Conservation (phyloP, 179 eudicot species). For the Heliamphora pulchella region DNA sequence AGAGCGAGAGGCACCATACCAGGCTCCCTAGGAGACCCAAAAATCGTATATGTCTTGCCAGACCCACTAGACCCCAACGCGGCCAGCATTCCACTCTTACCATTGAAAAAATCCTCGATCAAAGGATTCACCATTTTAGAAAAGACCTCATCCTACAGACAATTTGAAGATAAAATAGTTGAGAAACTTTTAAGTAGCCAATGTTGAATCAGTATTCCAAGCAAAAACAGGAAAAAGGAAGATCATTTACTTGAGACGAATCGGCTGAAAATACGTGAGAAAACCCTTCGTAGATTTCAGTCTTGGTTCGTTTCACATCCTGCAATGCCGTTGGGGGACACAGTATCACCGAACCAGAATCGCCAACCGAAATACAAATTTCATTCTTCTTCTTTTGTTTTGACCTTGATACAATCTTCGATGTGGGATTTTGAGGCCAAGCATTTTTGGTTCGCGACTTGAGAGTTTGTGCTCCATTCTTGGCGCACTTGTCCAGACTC, state of each 20-base stretch:
- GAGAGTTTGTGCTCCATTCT: conserved; percentile 9
- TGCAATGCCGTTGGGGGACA: conserved; percentile 36
- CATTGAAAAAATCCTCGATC: conserved; percentile 61
- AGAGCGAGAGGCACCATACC: conserved; percentile 83
- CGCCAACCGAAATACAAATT: conserved; percentile 42
- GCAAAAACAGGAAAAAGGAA: neutral
- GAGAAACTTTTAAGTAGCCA: no score
- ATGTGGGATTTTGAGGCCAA: conserved; percentile 37
- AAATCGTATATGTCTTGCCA: conserved; percentile 84
- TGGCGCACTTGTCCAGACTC: neutral
- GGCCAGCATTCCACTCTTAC: conserved; percentile 71
- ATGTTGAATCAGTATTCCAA: neutral
- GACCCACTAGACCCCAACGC: conserved; percentile 96
- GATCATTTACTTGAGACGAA: conserved; percentile 52
- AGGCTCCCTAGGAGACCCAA: conserved; percentile 71
- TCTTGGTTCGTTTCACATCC: conserved; percentile 41
- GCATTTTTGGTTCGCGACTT: conserved; percentile 22
- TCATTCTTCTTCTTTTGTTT: conserved; percentile 21
- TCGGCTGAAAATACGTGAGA: conserved; percentile 49
- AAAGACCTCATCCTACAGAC: conserved; percentile 59
- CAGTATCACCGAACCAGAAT: conserved; percentile 51
- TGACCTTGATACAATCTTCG: conserved; percentile 11
- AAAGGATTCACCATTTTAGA: conserved; percentile 57
- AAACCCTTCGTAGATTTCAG: conserved; percentile 68
- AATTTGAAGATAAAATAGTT: neutral